Percentiles rank a stretch among this genome's conserved stretches.
phyloP scores from a whole-genome alignment of 495 filamentous ascomycete species.

The Hyaloscypha finlandica region DNA sequence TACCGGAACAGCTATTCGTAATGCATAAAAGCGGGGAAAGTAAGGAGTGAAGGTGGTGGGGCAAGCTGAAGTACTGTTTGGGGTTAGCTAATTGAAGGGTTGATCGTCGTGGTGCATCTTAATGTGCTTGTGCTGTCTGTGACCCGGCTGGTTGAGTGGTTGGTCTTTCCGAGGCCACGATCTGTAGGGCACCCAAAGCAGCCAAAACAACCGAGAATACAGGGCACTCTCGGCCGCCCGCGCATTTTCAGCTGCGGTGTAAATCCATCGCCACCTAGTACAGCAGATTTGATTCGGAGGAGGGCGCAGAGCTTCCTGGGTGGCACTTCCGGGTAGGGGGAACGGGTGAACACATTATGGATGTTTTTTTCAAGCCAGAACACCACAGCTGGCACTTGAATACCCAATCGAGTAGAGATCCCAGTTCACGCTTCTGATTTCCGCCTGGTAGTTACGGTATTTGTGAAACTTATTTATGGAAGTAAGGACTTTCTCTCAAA shows the following conservation, averaged over 20 bases:
- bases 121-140: too few species aligned
- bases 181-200: constrained; percentile 2
- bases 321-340: not conserved
- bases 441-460: constrained; percentile 1
- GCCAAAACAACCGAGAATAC: constrained; percentile 3
- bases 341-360: not conserved
- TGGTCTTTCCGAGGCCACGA: constrained; percentile 12
- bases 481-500: constrained; percentile 8
- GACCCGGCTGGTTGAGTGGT: not conserved
- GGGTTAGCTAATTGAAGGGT: constrained; percentile 1
- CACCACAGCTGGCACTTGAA: not conserved
- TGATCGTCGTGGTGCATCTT: constrained; percentile 12
- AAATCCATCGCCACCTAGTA: not conserved
- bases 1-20: not conserved
- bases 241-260: constrained; percentile 11
- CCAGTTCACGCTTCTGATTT: not conserved
- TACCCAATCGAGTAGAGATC: constrained; percentile 7
- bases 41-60: not conserved
- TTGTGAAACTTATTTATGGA: not conserved
- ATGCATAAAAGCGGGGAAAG: not conserved
- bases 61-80: constrained; percentile 6
- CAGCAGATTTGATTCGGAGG: not conserved
- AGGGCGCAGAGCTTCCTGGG: not conserved
- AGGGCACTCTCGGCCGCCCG: not conserved
- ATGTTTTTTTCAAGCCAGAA: not conserved